Evolutionary conservation across 495 filamentous ascomycete genomes (phyloP), one percentile per base, ranked within the genome.

Genomic region (Lophiotrema nucula): DNA sequence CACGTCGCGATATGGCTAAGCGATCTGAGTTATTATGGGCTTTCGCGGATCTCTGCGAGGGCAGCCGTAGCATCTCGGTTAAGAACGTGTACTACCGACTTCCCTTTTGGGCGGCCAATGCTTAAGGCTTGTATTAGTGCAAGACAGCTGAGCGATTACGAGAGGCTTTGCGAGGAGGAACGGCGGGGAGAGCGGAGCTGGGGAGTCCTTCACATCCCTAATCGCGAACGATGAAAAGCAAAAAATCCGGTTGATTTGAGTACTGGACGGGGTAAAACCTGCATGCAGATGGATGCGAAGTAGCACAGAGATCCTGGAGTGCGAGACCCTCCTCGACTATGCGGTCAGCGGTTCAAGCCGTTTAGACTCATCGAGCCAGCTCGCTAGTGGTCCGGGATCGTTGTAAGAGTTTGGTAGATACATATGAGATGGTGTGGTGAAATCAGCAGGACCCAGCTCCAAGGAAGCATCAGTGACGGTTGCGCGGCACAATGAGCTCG

Each of bases 361-460:
- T 16, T 35, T 50, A 2, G 33, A 3, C 33, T 44, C 4, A 21
- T 43, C 23, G 24, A 23, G n/a, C 2, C 8, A 33, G 23, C 12
- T 37, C 25, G 37, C 15, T 25, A 39, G 10, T 57, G 46, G 31
- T 45, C 13, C 23, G 38, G 12, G 26, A 22, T 12, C 33, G 21
- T 28, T 48, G 16, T 27, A 37, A 6, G 15, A 31, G 11, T 26
- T 25, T 6, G 24, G 22, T 12, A 27, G 33, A 39, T 57, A 25
- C 15, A n/a, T n/a, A 43, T 26, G 22, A 35, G 41, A 45, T 53
- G 48, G 48, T 59, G 56, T 53, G n/a, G 41, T 52, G 41, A 53
- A n/a, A 35, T 46, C 56, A 58, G 46, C 46, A 8, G 24, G 26
- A 31, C 26, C 46, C 8, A 21, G 16, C 23, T 6, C 25, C 31